Percentiles rank a stretch among this genome's conserved stretches.
Evolutionary conservation across 306 rosid genomes (phyloP).

Genomic region (Arachis hypogaea): DNA sequence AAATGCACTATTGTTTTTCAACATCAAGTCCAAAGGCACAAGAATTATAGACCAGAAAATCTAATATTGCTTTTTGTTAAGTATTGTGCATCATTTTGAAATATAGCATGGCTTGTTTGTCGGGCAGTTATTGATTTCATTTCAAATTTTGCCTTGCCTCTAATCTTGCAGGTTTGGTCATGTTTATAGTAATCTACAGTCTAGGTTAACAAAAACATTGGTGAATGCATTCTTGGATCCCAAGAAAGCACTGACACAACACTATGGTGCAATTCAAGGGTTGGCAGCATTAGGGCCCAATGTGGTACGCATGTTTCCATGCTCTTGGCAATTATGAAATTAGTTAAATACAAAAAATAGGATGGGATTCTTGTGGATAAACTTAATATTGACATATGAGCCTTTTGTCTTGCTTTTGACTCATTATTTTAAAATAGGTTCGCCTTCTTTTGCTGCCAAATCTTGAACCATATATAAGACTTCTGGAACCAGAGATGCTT

Average conservation of each 20-base stretch:
- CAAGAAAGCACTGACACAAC: slow-evolving; percentile 78
- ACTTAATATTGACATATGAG: slow-evolving; percentile 17
- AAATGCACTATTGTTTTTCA: slow-evolving; percentile 25
- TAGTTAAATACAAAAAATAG: background rate
- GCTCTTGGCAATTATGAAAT: slow-evolving; percentile 30
- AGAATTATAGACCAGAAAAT: slow-evolving; percentile 20
- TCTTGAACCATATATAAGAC: slow-evolving; percentile 70
- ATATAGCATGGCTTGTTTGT: slow-evolving; percentile 16
- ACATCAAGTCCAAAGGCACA: slow-evolving; percentile 6
- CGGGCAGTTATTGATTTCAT: slow-evolving; percentile 16
- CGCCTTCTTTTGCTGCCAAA: slow-evolving; percentile 76
- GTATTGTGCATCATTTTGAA: slow-evolving; percentile 16
- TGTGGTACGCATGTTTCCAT: slow-evolving; percentile 60
- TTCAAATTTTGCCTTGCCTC: background rate
- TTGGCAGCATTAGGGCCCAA: slow-evolving; percentile 75
- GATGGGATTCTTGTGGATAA: background rate
- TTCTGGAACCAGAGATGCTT: slow-evolving; percentile 86
- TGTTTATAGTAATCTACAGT: slow-evolving; percentile 79
- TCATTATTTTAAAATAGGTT: slow-evolving; percentile 53
- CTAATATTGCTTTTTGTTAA: slow-evolving; percentile 5
- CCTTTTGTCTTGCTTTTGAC: slow-evolving; percentile 34
- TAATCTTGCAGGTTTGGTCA: slow-evolving; percentile 72
- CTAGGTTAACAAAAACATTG: slow-evolving; percentile 77
- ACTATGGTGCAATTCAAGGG: slow-evolving; percentile 89
- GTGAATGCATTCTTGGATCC: slow-evolving; percentile 88